Conservation (phyloP, 1,139 yeast genomes). For the Hyphopichia burtonii region DNA sequence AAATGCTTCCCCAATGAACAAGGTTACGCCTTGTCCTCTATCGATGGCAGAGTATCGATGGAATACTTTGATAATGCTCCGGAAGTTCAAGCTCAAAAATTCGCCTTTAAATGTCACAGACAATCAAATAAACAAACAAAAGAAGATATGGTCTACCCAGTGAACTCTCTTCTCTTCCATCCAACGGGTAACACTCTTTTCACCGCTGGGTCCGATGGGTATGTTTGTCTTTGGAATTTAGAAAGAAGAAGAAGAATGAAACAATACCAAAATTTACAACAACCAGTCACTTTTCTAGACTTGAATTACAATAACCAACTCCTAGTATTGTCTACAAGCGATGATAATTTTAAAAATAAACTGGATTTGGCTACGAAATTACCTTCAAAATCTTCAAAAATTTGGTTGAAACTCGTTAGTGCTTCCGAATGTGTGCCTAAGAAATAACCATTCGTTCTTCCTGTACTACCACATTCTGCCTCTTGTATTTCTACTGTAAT, state of each 20-base stretch:
- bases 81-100: constrained; percentile 48
- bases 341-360: constrained; percentile 48
- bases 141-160: constrained; percentile 71
- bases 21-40: constrained; percentile 78
- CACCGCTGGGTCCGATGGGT: constrained; percentile 81
- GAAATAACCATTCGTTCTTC: not conserved
- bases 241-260: constrained; percentile 58
- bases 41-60: constrained; percentile 85
- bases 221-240: constrained; percentile 77
- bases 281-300: constrained; percentile 33
- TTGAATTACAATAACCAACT: constrained; percentile 26
- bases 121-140: constrained; percentile 36
- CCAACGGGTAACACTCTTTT: constrained; percentile 49
- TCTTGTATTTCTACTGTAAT: not conserved
- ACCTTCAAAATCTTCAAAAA: constrained; percentile 7
- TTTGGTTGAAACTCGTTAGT: constrained; percentile 8
- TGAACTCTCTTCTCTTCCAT: constrained; percentile 64
- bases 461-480: not conserved
- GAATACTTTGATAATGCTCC: constrained; percentile 63
- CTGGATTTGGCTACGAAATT: not conserved
- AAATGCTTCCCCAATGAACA: constrained; percentile 52
- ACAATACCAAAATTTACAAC: constrained; percentile 53
- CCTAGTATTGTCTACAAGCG: constrained; percentile 64
- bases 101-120: constrained; percentile 87
- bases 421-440: constrained; percentile 7